Base-by-base conservation (phyloP, 176 grass and related monocot species). In the Zea luxurians region DNA sequence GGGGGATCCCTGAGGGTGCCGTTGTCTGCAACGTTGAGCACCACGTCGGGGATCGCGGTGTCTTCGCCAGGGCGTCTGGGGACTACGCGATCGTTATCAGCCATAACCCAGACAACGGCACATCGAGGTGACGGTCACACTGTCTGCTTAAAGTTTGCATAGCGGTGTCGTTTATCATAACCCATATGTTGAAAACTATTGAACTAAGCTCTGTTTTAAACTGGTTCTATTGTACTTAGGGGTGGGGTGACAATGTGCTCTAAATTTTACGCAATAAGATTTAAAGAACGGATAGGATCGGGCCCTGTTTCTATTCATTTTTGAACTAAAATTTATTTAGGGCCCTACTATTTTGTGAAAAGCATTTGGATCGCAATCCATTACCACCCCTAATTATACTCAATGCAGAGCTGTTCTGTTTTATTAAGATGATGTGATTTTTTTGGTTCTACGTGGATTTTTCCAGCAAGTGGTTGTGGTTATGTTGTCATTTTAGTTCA, bases 11-110 rank as follows among this genome's bases (percentile, higher is more conserved):
- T 8, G 93, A 97, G 81, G 93, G 93, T 12, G 93, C 86, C 6
- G 93, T 97, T 34, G 84, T 97, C n/a, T 97, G 93, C 82, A 97
- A 97, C 76, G 93, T 97, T 2, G 93, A 97, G 84, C 91, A 97
- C 75, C 93, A 93, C 17, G 91, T 97, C 7, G 93, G 93, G 2
- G 93, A 97, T 67, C 93, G 93, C 10, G 93, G 93, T 5, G 93
- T 89, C 15, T 87, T 97, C 1, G 91, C 93, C 40, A 85, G 93
- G 61, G 73, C 74, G 6, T 97, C 93, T 0, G 93, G 93, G 1
- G 91, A 97, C 64, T 97, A 97, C 61, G 93, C 93, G n/a, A 89
- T 97, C 61, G 93, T 97, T 54, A 97, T 97, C 86, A 87, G 83
- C 60, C 93, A 97, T 75, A 97, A 97, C 86, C 91, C 91, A 0